Evolutionary conservation across 1,284 basidiomycete genomes (phyloP), one percentile per base, ranked within the genome.

Genomic region (Cryptococcus sp.): DNA sequence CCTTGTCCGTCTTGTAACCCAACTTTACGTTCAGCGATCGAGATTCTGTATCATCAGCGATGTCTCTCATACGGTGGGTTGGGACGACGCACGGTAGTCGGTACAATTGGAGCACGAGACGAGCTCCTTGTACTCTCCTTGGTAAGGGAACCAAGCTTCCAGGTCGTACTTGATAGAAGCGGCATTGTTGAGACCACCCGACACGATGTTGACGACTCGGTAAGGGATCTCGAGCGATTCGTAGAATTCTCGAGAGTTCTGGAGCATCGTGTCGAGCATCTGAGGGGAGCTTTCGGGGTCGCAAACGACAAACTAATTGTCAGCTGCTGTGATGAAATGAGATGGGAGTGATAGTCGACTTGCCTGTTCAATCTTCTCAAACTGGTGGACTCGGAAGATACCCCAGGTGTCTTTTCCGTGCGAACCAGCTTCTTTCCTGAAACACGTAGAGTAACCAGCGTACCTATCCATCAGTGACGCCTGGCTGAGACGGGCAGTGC

Each of bases 121-220:
- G 28, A 92, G 75, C 63, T 99, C 94, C 79, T 98, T 98, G 79
- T 94, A 92, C 56, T 80, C 86, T 51, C 84, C 86, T 75, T 97
- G 94, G 82, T 90, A 97, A 3, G 94, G 94, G 81, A 99, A 98
- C 90, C 91, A 99, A 42, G 94, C 95, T 74, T 99, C 94, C 50
- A 99, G 73, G 75, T 99, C 95, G 71, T 86, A 92, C 78, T 98
- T 99, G 78, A 94, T 90, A 48, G 92, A 82, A 7, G 95, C 94
- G 0, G 95, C 94, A 62, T 97, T 82, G 76, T 98, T 98, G 62
- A 99, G 77, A 21, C 91, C 94, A 16, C 94, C 91, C 31, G 89
- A 93, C 31, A 97, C 94, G 65, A 99, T 97, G n/a, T 82, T 85
- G 49, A 97, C 91, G 45, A 97, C 82, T 33, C 87, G 84, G 73